Percentiles rank a stretch among this genome's conserved stretches.
phyloP scores from a whole-genome alignment of 2,329 filamentous ascomycete genomes.

The Didymellaceae sp. region DNA sequence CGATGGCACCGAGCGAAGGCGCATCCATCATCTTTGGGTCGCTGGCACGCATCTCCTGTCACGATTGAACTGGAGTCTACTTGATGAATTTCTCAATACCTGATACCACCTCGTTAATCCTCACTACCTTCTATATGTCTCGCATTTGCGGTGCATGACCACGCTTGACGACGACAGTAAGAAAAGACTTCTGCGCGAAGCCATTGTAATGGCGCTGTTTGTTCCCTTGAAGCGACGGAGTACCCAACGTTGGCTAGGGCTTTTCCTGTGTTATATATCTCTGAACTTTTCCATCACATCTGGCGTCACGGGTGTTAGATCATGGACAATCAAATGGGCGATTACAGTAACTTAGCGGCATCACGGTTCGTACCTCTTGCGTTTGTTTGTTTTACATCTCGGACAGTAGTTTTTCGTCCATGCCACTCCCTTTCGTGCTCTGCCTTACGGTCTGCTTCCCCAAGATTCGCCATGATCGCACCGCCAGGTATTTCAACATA shows the following conservation, averaged over 20 bases:
- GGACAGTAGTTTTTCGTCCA: constrained; percentile 21
- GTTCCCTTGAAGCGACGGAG: constrained; percentile 12
- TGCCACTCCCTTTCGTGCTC: constrained; percentile 15
- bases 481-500: neutral
- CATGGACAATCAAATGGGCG: constrained; percentile 24
- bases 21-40: constrained; percentile 12
- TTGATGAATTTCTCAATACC: constrained; percentile 23
- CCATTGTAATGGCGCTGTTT: constrained; percentile 15
- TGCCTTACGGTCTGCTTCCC: neutral
- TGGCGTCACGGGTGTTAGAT: constrained; percentile 23
- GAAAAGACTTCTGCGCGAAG: constrained; percentile 29
- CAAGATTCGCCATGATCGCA: neutral
- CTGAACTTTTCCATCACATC: constrained; percentile 16
- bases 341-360: constrained; percentile 17
- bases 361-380: constrained; percentile 17
- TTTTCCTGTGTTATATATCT: constrained; percentile 34
- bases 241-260: constrained; percentile 10
- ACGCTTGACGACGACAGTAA: constrained; percentile 42
- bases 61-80: constrained; percentile 17
- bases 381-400: constrained; percentile 5
- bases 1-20: constrained; percentile 11
- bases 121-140: constrained; percentile 28
- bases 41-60: constrained; percentile 19
- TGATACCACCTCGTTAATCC: constrained; percentile 26
- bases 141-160: constrained; percentile 27